Conservation (phyloP, 768 basidiomycete species). For the Pisolithus albus region DNA sequence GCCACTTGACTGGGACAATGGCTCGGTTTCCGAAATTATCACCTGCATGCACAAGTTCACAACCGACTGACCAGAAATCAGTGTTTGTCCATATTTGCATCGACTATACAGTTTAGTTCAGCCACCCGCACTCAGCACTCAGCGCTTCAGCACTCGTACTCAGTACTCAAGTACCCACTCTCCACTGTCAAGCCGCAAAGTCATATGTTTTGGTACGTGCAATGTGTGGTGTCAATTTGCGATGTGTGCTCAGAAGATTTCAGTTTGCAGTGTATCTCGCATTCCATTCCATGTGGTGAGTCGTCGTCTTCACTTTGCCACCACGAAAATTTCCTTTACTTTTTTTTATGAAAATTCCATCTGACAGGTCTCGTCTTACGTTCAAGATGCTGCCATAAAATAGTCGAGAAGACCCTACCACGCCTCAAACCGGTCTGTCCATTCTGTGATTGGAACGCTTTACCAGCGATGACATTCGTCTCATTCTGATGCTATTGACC, state of each 20-base stretch:
- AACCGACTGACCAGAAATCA: too few species aligned
- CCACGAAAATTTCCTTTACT: conserved; percentile 17
- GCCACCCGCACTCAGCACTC: too few species aligned
- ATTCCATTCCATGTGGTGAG: conserved; percentile 78
- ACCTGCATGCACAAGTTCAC: too few species aligned
- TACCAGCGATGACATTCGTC: conserved; percentile 55
- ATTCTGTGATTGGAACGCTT: conserved; percentile 79
- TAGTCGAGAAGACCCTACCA: conserved; percentile 72
- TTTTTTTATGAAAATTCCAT: background rate
- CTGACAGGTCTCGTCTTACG: conserved; percentile 72
- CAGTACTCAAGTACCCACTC: too few species aligned
- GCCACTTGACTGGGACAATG: too few species aligned
- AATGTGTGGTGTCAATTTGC: too few species aligned
- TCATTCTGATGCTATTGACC: conserved; percentile 49
- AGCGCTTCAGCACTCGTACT: too few species aligned
- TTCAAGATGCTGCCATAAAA: conserved; percentile 67
- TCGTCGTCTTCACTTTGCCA: conserved; percentile 7
- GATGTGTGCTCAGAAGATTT: conserved; percentile 88
- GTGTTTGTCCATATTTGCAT: too few species aligned
- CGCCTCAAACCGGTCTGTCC: conserved; percentile 72
- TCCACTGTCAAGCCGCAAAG: too few species aligned
- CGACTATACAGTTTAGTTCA: too few species aligned
- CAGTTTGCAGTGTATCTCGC: conserved; percentile 64
- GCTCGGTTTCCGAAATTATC: too few species aligned
- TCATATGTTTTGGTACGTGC: too few species aligned